Evolutionary conservation across 1,284 basidiomycete genomes (phyloP).

Genomic region (Marasmius tenuissimus): DNA sequence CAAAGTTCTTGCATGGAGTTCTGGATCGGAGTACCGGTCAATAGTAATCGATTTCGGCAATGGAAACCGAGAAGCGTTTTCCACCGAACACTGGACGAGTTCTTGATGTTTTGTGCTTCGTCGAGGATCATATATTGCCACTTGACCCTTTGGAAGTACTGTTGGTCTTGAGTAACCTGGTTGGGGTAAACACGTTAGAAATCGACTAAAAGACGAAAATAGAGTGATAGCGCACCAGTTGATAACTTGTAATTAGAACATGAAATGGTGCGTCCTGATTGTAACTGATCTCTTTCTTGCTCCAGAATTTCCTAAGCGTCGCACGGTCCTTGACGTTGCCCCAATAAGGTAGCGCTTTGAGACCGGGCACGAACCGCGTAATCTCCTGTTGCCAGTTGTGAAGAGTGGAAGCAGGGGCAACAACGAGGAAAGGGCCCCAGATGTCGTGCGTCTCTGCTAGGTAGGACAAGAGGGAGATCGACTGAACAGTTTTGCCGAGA

Average conservation of each 20-base stretch:
- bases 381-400: slow-evolving; percentile 99
- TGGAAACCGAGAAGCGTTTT: slow-evolving; percentile 96
- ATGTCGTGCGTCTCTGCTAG: slow-evolving; percentile 97
- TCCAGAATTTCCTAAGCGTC: slow-evolving; percentile 97
- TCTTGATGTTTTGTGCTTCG: slow-evolving; percentile 99
- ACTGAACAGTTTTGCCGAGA: slow-evolving; percentile 98
- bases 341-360: slow-evolving; percentile 98
- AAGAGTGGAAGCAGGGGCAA: slow-evolving; percentile 95
- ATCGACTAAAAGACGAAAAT: neutral
- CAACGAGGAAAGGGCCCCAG: slow-evolving; percentile 99
- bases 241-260: slow-evolving; percentile 96
- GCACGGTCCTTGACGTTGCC: slow-evolving; percentile 96
- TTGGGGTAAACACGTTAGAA: neutral
- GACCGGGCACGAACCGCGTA: slow-evolving; percentile 89
- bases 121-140: slow-evolving; percentile 99
- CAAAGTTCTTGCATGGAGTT: slow-evolving; percentile 99
- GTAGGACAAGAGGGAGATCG: slow-evolving; percentile 95
- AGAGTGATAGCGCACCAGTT: slow-evolving; percentile 64
- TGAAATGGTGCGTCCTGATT: slow-evolving; percentile 96
- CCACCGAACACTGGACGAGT: slow-evolving; percentile 96
- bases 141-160: slow-evolving; percentile 96
- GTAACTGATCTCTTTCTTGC: slow-evolving; percentile 96
- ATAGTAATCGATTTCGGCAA: slow-evolving; percentile 91
- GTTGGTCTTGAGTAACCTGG: slow-evolving; percentile 94
- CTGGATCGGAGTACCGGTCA: slow-evolving; percentile 98